Base-by-base conservation (phyloP, 345 rosid species). In the Heritiera littoralis region DNA sequence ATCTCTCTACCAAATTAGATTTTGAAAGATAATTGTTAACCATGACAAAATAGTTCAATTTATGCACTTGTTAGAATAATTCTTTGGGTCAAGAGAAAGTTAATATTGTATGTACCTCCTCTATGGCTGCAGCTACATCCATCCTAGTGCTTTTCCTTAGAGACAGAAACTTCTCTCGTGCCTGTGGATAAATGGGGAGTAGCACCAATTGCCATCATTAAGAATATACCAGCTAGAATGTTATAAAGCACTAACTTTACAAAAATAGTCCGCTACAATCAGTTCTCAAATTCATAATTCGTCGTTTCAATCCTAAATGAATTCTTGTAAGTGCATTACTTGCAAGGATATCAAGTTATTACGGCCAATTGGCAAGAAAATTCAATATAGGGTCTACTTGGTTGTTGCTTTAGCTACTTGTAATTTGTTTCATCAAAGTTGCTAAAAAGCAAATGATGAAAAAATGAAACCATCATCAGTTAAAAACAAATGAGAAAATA, bases 161-260 rank as follows among this genome's bases (percentile, higher is more conserved):
- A n/a, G 97, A 90, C 55, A 92, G 85, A 87, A 84, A 89, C 82
- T 92, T 92, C 78, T 92, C 97, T 66, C 97, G 88, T 65, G 97
- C 94, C 97, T 92, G 84, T 46, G 52, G 58, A 65, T 73, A 78
- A 74, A 75, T 67, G 18, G 20, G 15, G n/a, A 71, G 14, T 45
- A 40, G 59, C 78, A 85, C 76, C 68, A 69, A 67, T 69, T 72
- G 56, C 66, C 72, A 70, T 38, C 48, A 20, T 54, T 6, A 66
- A 74, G 74, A 59, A 80, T 23, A 68, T 59, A 61, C n/a, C 51
- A 23, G 23, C 54, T 80, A 52, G 73, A 71, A 46, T 43, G 72
- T 9, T n/a, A 60, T 45, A 56, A 20, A 81, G 56, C 74, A 80
- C 28, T 55, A 60, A 61, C 30, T 45, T 68, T 17, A 51, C 49